These are phyloP conservation scores for Macrolepiota albuminosa DNA, from an alignment of 768 basidiomycete species.

Conservation along the genomic window DNA sequence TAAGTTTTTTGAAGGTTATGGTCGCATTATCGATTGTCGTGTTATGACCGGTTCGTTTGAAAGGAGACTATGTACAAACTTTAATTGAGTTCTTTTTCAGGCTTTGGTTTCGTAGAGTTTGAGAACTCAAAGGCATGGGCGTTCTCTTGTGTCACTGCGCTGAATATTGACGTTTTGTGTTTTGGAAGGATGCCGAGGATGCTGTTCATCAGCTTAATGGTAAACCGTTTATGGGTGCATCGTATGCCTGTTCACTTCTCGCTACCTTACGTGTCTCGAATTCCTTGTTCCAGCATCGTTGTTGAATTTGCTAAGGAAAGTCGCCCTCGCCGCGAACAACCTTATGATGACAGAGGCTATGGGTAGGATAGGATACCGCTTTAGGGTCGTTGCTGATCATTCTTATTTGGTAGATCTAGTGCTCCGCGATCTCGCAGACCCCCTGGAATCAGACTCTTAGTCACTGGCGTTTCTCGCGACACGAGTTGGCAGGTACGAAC, in stretches of 20 bases:
- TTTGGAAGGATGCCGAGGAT: slow-evolving; percentile 85
- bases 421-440: slow-evolving; percentile 70
- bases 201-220: slow-evolving; percentile 84
- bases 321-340: slow-evolving; percentile 75
- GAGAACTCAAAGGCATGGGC: slow-evolving; percentile 70
- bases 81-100: slow-evolving; percentile 34
- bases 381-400: slow-evolving; percentile 4
- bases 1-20: slow-evolving; percentile 89
- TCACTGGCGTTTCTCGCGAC: slow-evolving; percentile 87
- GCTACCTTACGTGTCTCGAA: not conserved
- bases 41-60: slow-evolving; percentile 82
- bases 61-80: slow-evolving; percentile 11
- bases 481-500: slow-evolving; percentile 97
- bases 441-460: slow-evolving; percentile 77
- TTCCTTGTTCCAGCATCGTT: slow-evolving; percentile 59
- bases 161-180: slow-evolving; percentile 10
- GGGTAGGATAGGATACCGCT: slow-evolving; percentile 38
- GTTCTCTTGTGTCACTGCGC: not conserved
- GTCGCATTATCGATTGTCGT: slow-evolving; percentile 83
- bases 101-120: slow-evolving; percentile 97
- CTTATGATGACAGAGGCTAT: slow-evolving; percentile 56
- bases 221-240: slow-evolving; percentile 84
- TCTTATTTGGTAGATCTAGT: slow-evolving; percentile 21
- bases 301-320: slow-evolving; percentile 96
- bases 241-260: slow-evolving; percentile 38